These are phyloP conservation scores for Colletotrichum lindemuthianum DNA, from an alignment of 2,329 filamentous ascomycete genomes.

Conservation along the genomic window DNA sequence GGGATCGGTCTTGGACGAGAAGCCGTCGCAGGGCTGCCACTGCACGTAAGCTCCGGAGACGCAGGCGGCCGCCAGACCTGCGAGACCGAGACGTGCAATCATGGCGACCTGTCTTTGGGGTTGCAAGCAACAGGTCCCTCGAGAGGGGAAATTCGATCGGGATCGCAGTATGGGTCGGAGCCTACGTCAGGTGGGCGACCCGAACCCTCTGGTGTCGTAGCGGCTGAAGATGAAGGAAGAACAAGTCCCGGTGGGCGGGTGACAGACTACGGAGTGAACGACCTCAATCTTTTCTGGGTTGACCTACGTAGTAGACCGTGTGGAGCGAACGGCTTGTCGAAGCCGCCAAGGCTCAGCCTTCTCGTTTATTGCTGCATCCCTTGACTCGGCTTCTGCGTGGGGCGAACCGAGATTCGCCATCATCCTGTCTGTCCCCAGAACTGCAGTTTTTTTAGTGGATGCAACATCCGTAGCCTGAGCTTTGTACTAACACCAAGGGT, in stretches of 20 bases:
- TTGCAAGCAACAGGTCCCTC: not conserved
- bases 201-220: not conserved
- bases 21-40: conserved; percentile 34
- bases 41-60: conserved; percentile 37
- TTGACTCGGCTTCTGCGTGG: conserved; percentile 16
- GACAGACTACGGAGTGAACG: not conserved
- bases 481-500: too few species aligned
- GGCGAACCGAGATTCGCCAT: not conserved
- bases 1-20: conserved; percentile 6
- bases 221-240: not conserved
- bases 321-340: conserved; percentile 24
- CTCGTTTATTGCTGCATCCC: conserved; percentile 17
- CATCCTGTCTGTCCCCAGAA: not conserved
- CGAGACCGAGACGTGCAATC: conserved; percentile 12
- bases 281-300: conserved; percentile 4
- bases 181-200: too few species aligned
- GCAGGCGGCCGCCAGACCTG: conserved; percentile 20
- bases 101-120: not conserved
- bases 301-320: not conserved
- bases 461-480: too few species aligned
- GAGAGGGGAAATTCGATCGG: not conserved
- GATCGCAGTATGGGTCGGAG: too few species aligned
- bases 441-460: too few species aligned
- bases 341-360: conserved; percentile 9
- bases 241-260: too few species aligned